phyloP scores from a whole-genome alignment of 2,329 filamentous ascomycete genomes.

The Ophiostoma australiae region DNA sequence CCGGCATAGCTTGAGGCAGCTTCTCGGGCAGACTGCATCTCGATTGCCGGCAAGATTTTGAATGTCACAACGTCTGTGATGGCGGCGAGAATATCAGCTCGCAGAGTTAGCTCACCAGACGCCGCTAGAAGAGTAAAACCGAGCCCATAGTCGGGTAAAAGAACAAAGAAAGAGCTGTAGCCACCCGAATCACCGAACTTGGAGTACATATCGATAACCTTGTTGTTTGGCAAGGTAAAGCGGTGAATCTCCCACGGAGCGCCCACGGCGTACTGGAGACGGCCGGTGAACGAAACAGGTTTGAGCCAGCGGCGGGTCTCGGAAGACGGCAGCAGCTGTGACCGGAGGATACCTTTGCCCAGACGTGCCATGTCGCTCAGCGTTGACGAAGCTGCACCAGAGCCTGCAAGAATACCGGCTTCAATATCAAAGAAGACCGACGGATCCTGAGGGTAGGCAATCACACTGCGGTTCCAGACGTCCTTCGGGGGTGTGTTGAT shows the following conservation, averaged over 20 bases:
- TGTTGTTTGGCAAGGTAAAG: slow-evolving; percentile 36
- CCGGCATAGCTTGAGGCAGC: not conserved
- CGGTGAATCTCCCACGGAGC: slow-evolving; percentile 47
- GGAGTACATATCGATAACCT: slow-evolving; percentile 44
- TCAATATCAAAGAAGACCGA: not conserved
- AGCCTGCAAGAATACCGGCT: not conserved
- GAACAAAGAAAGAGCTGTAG: slow-evolving; percentile 39
- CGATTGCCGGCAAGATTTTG: not conserved
- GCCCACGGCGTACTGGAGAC: slow-evolving; percentile 34
- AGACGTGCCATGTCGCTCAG: not conserved
- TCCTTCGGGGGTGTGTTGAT: not conserved
- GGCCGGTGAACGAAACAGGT: not conserved
- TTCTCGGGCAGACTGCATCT: not conserved
- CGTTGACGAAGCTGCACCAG: not conserved
- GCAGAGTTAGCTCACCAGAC: not conserved
- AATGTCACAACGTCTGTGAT: not conserved
- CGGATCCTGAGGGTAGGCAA: not conserved
- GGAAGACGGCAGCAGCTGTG: not conserved
- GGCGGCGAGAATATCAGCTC: not conserved
- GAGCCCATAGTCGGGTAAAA: slow-evolving; percentile 44
- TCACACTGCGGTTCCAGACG: not conserved
- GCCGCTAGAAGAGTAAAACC: not conserved
- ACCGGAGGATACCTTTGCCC: not conserved
- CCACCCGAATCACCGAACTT: slow-evolving; percentile 43
- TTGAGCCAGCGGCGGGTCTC: slow-evolving; percentile 2